Percentiles rank a stretch among this genome's conserved stretches.
These are phyloP conservation scores for Candida tetrigidarum DNA, from an alignment of 1,139 yeast species.

Conservation along the genomic window DNA sequence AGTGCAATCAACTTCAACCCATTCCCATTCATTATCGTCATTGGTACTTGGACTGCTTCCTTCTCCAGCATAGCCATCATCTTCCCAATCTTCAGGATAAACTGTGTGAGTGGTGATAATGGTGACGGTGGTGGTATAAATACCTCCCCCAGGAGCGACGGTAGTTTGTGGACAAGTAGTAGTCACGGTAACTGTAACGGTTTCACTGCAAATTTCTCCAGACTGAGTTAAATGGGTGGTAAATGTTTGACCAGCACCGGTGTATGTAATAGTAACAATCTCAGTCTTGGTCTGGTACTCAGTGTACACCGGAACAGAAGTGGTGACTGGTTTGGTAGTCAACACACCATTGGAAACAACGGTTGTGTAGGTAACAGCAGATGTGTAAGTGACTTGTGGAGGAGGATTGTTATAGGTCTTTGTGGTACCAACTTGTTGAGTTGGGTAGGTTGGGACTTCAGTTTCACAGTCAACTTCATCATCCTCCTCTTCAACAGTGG, in stretches of 20 bases:
- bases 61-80: constrained; percentile 13
- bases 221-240: constrained; percentile 16
- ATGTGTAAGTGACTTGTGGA: constrained; percentile 5
- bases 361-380: constrained; percentile 7
- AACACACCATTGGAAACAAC: constrained; percentile 8
- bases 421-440: constrained; percentile 10
- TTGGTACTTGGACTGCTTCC: not conserved
- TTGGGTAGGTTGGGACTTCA: constrained; percentile 13
- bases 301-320: constrained; percentile 11
- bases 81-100: constrained; percentile 15
- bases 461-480: constrained; percentile 17
- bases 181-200: constrained; percentile 14
- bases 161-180: constrained; percentile 17
- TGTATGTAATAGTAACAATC: constrained; percentile 15
- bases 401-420: not conserved
- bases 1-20: constrained; percentile 15
- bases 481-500: constrained; percentile 8
- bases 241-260: constrained; percentile 16
- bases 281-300: constrained; percentile 11
- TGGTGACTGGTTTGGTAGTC: constrained; percentile 14
- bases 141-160: constrained; percentile 13
- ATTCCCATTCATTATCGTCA: constrained; percentile 19
- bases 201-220: constrained; percentile 13
- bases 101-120: constrained; percentile 17
- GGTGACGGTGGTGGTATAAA: constrained; percentile 17